Conservation (phyloP, 352 stramenopile genomes). For the Plasmopara muralis region DNA sequence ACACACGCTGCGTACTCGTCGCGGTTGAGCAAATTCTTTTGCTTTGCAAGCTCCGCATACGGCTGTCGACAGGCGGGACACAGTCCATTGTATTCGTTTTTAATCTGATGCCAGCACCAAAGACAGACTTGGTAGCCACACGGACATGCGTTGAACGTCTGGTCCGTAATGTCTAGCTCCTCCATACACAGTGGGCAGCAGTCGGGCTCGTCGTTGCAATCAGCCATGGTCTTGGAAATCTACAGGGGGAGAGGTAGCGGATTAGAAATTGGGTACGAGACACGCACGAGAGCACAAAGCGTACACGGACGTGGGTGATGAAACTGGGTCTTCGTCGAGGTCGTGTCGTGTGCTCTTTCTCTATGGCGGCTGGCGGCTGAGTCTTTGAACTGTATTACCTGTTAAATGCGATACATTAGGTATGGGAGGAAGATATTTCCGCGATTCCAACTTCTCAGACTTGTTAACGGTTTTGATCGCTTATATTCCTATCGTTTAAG, state of each 20-base stretch:
- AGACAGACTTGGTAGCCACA: conserved; percentile 99
- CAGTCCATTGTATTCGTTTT: conserved; percentile 96
- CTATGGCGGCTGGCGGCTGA: conserved; percentile 21
- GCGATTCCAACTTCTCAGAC: too few relatives aligned
- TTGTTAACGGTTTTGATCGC: too few relatives aligned
- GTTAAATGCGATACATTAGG: conserved; percentile 3
- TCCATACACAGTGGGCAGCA: conserved; percentile 98
- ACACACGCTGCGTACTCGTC: conserved; percentile 63
- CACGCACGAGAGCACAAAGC: neutral
- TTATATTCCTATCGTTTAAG: too few relatives aligned
- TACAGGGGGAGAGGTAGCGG: neutral
- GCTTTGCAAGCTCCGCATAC: conserved; percentile 92
- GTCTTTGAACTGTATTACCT: conserved; percentile 32
- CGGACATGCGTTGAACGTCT: conserved; percentile 98
- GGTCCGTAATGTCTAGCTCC: conserved; percentile 97
- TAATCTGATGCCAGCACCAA: conserved; percentile 99
- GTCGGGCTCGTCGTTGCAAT: conserved; percentile 72
- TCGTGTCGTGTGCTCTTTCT: conserved; percentile 8
- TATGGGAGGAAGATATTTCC: too few relatives aligned
- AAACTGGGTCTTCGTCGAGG: neutral
- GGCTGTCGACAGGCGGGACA: conserved; percentile 97
- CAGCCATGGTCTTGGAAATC: conserved; percentile 32
- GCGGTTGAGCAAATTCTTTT: conserved; percentile 91
- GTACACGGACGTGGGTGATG: neutral
- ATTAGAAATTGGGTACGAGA: neutral